Base-by-base conservation (phyloP, 2,329 filamentous ascomycete species). In the Meredithiella fracta region DNA sequence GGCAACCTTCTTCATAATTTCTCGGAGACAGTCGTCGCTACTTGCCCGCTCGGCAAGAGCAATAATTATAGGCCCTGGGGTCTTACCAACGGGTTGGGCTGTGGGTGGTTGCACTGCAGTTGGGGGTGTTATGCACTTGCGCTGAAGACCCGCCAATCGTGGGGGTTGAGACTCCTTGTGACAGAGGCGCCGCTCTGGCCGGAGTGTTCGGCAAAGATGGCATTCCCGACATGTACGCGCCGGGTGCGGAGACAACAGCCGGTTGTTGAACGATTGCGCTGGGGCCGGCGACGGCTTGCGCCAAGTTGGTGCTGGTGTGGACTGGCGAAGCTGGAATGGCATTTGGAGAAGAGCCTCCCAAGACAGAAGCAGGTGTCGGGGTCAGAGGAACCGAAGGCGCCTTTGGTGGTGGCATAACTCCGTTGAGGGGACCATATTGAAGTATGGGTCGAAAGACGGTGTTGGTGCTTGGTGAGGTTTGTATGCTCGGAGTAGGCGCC, bases 1-100 rank as follows among this genome's bases (percentile, higher is more conserved):
- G 0, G 86, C 86, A 0, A 92, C 86, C 54, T 86, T 79, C 65
- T 87, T 87, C 86, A 92, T 92, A 0, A 92, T 72, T 37, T 84
- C 80, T 57, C 88, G 82, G 8, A 92, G 71, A 56, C 83, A 75
- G 0, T 80, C 76, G 64, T 92, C 84, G 25, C 78, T 80, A 0
- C 83, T 85, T 5, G 86, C 86, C 60, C 80, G 79, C 62, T 86
- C 83, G 0, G 86, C 86, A 25, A 92, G 70, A 60, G 85, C 80
- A 53, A 88, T 82, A 56, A 92, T 91, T 47, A 92, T 87, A 0
- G 86, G 86, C 63, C 91, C 86, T 23, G 72, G 69, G n/a, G 68
- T 59, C 44, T 56, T 58, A 31, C 40, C 31, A 7, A 63, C 62
- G 3, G 66, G 62, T 15, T 29, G 17, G 5, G n/a, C 6, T 49